Evolutionary conservation across 352 stramenopile species (phyloP).

Genomic region (Phytophthora chlamydospora): DNA sequence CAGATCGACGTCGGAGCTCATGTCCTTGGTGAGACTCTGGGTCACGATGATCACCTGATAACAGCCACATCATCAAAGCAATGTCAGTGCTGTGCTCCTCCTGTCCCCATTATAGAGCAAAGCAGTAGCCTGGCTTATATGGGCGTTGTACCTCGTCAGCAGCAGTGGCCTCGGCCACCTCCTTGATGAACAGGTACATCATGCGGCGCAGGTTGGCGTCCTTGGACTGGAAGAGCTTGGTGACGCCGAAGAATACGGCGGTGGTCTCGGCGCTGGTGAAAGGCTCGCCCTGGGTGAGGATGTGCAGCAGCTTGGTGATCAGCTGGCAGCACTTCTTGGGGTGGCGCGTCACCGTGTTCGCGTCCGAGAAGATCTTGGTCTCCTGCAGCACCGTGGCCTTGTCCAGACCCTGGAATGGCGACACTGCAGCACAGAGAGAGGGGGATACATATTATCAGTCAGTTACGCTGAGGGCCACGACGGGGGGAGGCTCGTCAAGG

Average conservation of each 20-base stretch:
- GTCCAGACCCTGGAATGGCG: conserved; percentile 94
- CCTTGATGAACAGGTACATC: conserved; percentile 99
- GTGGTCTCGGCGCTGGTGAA: conserved; percentile 96
- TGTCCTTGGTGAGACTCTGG: conserved; percentile 99
- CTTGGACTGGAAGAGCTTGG: conserved; percentile 99
- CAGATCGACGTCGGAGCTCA: conserved; percentile 98
- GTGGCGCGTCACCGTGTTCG: conserved; percentile 95
- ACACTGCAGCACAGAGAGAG: conserved; percentile 52
- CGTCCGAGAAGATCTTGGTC: conserved; percentile 98
- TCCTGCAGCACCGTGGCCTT: conserved; percentile 98
- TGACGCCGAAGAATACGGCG: conserved; percentile 99
- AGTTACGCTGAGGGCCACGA: neutral
- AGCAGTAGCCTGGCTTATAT: neutral
- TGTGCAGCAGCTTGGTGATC: conserved; percentile 99
- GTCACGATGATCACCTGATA: conserved; percentile 99
- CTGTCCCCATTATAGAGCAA: neutral
- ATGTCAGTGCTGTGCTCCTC: conserved; percentile 16
- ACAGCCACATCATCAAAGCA: conserved; percentile 23
- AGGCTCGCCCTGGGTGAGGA: conserved; percentile 97
- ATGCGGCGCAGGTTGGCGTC: conserved; percentile 97
- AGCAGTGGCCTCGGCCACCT: conserved; percentile 93
- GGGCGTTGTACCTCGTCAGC: conserved; percentile 65
- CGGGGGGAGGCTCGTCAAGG: neutral
- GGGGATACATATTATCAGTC: conserved; percentile 12
- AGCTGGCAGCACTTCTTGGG: conserved; percentile 98